phyloP scores from a whole-genome alignment of 768 basidiomycete genomes.

The Kwoniella europaea region DNA sequence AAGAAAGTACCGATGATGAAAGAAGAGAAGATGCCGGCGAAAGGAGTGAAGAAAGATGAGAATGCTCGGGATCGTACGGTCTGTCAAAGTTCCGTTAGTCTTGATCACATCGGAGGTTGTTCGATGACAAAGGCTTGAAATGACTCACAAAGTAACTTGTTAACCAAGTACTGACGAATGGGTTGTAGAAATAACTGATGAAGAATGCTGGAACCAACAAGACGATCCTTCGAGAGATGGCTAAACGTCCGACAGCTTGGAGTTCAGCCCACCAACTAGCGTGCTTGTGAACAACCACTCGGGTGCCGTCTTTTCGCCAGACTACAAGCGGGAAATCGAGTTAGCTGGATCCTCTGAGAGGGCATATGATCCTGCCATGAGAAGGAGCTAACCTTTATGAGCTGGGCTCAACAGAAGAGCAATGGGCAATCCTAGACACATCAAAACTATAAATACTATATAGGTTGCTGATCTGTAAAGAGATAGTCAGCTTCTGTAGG shows the following conservation, averaged over 20 bases:
- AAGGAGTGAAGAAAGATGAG: conserved; percentile 49
- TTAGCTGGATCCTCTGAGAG: neutral
- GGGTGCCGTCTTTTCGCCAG: conserved; percentile 37
- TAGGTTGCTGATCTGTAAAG: conserved; percentile 32
- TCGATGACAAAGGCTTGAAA: no score
- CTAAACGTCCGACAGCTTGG: conserved; percentile 28
- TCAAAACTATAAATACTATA: conserved; percentile 45
- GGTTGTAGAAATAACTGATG: conserved; percentile 44
- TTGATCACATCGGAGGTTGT: no score
- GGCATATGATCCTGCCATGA: no score
- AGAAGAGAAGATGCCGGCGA: conserved; percentile 49
- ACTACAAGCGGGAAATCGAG: conserved; percentile 16
- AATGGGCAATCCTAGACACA: conserved; percentile 40
- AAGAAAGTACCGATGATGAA: conserved; percentile 43
- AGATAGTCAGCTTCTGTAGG: neutral
- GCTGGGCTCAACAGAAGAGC: conserved; percentile 35
- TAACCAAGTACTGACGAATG: conserved; percentile 40
- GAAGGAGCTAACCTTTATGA: conserved; percentile 27
- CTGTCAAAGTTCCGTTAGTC: neutral
- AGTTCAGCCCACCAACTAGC: conserved; percentile 30
- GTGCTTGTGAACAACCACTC: conserved; percentile 29
- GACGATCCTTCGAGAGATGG: conserved; percentile 25
- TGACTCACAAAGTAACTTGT: conserved; percentile 41
- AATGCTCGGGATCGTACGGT: conserved; percentile 44
- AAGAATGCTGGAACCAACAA: conserved; percentile 38